Base-by-base conservation (phyloP, 2,329 filamentous ascomycete genomes). In the Fusarium sp. region DNA sequence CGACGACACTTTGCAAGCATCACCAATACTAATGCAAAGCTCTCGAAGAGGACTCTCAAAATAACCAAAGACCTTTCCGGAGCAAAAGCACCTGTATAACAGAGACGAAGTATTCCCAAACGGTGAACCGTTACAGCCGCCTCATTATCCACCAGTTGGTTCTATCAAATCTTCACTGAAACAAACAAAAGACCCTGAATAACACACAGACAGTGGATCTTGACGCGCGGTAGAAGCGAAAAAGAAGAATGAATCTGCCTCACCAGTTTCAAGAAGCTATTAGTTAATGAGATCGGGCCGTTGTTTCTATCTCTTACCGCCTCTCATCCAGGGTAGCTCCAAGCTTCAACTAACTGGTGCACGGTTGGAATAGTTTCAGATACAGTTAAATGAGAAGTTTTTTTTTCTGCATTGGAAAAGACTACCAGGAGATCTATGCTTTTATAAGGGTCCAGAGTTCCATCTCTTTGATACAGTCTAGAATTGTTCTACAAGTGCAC, bases 291-390 rank as follows among this genome's bases (percentile, higher is more conserved):
- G 47, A 54, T 38, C 46, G 56, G 44, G 20, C 63, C 62, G 62
- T 49, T 40, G 46, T 47, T 65, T 59, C 30, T 57, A 22, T 52
- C 41, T 15, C 34, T 44, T 48, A 29, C 45, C 8, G 18, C 8
- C 3, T 8, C n/a, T 25, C n/a, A 38, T 63, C 18, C 41, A 67
- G 63, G 63, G 65, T 67, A 67, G 43, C 34, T 63, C 34, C 40
- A 29, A 44, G 62, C 16, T 41, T 41, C 52, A 65, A 38, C 11
- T n/a, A 18, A 29, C 25, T 25, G 41, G 25, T 24, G 64, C 48
- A 66, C 38, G 32, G 56, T 8, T 56, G 13, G 41, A 44, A 62
- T 43, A 41, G 64, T 67, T 52, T 47, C 48, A 52, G 20, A 53
- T 55, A 16, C 5, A 18, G 43, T 45, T 45, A 34, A 48, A 48